Evolutionary conservation across 768 basidiomycete genomes (phyloP), one percentile per base, ranked within the genome.

Genomic region (Nevesoporus exiguus): DNA sequence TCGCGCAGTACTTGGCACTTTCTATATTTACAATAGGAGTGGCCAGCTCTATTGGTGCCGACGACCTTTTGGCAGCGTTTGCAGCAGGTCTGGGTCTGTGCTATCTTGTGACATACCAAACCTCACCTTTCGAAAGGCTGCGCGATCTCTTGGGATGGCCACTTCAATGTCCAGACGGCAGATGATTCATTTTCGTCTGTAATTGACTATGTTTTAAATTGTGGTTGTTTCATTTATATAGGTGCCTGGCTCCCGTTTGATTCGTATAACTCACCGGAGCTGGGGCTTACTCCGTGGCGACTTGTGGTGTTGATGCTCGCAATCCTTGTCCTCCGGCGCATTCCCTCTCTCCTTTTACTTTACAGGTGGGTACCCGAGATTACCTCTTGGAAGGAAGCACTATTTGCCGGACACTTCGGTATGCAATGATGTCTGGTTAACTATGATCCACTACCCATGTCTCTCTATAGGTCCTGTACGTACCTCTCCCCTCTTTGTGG

Each of bases 341-440:
- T 98, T 25, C 95, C 95, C 0, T 73, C 82, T 14, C 76, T 98
- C 43, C 71, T 97, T 49, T 61, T 83, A 3, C 74, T 97, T 3
- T 94, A 95, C 63, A 81, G 73, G 55, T 91, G 84, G 79, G 81
- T 97, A 14, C 96, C 95, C 0, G 95, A 98, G 68, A 90, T 98
- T 60, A 69, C 71, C 36, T 84, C 81, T 21, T 90, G 93, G 85
- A 77, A 81, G 42, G 93, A 98, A 71, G 95, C 96, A 0, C 58
- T 93, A 5, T 97, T 98, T 67, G 83, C 81, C 5, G 96, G 96
- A 3, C 94, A 97, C 75, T 98, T 96, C 66, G 94, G 87, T 83
- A 62, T 14, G 65, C 31, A 41, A 71, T 66, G 8, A 13, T 8
- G 34, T 34, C 21, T 22, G 0, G 30, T 47, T 2, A 19, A 52